Evolutionary conservation across 108 stramenopile genomes (phyloP), one percentile per base, ranked within the genome.

Genomic region (Nitzschia sp.): DNA sequence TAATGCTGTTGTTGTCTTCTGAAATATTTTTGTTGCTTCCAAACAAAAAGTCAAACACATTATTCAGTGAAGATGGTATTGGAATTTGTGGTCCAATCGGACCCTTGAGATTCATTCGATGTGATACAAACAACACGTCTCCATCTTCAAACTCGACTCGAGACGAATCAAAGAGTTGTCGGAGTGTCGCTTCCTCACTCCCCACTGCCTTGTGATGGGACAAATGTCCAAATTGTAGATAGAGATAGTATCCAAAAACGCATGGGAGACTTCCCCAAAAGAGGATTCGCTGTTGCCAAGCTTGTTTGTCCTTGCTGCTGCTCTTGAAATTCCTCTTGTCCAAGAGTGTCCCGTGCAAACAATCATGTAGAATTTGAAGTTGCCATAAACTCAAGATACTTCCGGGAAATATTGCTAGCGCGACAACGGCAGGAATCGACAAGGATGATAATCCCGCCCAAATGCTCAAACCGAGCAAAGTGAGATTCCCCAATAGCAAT

Each of bases 51-150:
- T 23, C 41, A 44, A 32, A 41, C 26, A 11, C n/a, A n/a, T 23
- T 44, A 8, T 31, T 33, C 5, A 50, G 44, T n/a, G n/a, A n/a
- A 32, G 25, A 46, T 15, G 45, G 65, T 4, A 67, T 67, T 36
- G 28, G 31, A 58, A 89, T 78, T 23, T 48, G 69, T 28, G 89
- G 89, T 45, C 85, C 90, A 32, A 80, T 78, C n/a, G 68, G 73
- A 0, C 87, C 87, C 66, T 77, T 72, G 2, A 88, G 71, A 26
- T 88, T 88, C 87, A 88, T 88, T n/a, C 90, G 61, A 78, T 91
- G 90, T 15, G 90, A 79, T 29, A 86, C 87, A 69, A 91, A 91
- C 33, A 91, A 59, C 1, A 91, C 80, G 73, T 91, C 90, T 2
- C 90, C 90, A 67, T 91, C 90, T 72, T 91, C 90, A 74, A 91